Evolutionary conservation across 192 early-diverging fungal species (phyloP).

Genomic region (Phlyctochytrium arcticum): DNA sequence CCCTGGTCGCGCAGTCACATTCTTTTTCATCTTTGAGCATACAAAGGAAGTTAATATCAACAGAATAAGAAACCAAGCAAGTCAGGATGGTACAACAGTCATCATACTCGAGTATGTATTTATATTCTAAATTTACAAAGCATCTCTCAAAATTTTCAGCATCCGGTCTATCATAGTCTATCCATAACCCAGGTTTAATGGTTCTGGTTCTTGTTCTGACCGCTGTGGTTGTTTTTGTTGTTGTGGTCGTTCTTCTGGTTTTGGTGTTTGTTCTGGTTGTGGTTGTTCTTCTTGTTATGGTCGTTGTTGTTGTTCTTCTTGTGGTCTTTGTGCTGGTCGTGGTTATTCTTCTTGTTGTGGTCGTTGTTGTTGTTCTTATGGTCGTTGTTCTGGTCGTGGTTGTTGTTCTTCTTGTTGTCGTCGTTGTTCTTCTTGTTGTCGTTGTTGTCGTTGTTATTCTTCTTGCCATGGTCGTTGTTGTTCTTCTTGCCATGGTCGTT

Average conservation of each 20-base stretch:
- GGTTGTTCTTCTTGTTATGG: not conserved
- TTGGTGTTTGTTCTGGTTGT: not conserved
- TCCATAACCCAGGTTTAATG: too few relatives aligned
- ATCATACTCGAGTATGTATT: too few relatives aligned
- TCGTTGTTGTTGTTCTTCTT: not conserved
- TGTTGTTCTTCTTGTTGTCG: not conserved
- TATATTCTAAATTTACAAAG: too few relatives aligned
- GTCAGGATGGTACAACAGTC: too few relatives aligned
- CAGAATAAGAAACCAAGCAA: too few relatives aligned
- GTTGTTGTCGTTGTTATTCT: not conserved
- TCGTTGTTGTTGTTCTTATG: not conserved
- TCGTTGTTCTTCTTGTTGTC: not conserved
- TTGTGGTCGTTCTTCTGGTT: not conserved
- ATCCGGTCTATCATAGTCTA: too few relatives aligned
- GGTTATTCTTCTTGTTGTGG: not conserved
- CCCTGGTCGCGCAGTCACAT: too few relatives aligned
- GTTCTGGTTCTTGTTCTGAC: not conserved
- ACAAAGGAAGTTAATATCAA: too few relatives aligned
- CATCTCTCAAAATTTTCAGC: too few relatives aligned
- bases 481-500: not conserved
- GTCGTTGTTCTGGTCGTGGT: not conserved
- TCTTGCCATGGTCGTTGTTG: not conserved
- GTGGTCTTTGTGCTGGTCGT: not conserved
- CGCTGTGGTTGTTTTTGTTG: not conserved
- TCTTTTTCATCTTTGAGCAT: too few relatives aligned